Evolutionary conservation across 176 grass and related monocot species (phyloP).

Genomic region (Rhynchospora pubera): DNA sequence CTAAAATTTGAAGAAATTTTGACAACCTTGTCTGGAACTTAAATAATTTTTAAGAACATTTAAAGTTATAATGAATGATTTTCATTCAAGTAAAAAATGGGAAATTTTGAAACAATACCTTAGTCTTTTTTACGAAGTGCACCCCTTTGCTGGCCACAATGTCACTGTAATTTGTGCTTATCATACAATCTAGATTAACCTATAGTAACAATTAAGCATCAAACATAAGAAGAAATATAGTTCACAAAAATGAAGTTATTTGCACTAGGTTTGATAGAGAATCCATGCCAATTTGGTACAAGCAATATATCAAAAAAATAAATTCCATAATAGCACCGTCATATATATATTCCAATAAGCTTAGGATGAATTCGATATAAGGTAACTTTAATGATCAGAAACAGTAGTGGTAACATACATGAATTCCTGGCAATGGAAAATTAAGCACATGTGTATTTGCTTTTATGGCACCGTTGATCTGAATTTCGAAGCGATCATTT

Average conservation of each 20-base stretch:
- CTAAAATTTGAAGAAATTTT: neutral
- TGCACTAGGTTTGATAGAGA: neutral
- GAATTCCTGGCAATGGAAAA: slow-evolving; percentile 48
- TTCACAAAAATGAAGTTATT: neutral
- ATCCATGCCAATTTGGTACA: neutral
- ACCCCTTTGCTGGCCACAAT: slow-evolving; percentile 43
- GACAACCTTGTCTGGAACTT: neutral
- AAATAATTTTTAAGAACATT: neutral
- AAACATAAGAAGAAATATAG: neutral
- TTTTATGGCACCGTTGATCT: slow-evolving; percentile 44
- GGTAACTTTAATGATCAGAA: neutral
- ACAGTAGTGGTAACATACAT: slow-evolving; percentile 37
- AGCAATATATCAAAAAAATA: neutral
- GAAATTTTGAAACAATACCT: slow-evolving; percentile 32
- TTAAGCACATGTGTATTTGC: slow-evolving; percentile 53
- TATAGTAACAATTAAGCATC: slow-evolving; percentile 5
- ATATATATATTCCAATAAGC: neutral
- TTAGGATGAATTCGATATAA: neutral
- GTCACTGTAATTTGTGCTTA: slow-evolving; percentile 68
- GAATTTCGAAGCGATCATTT: slow-evolving; percentile 39
- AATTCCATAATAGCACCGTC: neutral
- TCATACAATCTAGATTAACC: slow-evolving; percentile 71
- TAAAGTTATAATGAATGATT: neutral
- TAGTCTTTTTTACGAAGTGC: slow-evolving; percentile 24
- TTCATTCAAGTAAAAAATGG: neutral